These are phyloP conservation scores for Coccomyxa subellipsoidea DNA, from an alignment of 163 green algal genomes.

Conservation along the genomic window DNA sequence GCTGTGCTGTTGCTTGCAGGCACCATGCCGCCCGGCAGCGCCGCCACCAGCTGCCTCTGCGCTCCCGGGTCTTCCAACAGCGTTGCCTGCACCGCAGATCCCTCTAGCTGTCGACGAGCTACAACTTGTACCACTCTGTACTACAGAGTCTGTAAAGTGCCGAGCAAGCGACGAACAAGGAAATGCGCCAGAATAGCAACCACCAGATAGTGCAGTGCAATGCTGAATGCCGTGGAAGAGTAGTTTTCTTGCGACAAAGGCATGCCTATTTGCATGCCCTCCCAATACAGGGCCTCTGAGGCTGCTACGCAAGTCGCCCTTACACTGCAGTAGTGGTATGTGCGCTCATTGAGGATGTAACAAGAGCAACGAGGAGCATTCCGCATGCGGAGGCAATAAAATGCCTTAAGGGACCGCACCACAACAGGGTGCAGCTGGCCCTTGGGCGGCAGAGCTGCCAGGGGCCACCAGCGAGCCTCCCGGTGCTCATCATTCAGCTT, in stretches of 20 bases:
- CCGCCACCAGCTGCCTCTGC: neutral
- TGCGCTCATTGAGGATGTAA: no score
- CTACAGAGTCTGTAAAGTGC: neutral
- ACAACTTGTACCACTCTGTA: no score
- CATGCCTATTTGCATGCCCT: neutral
- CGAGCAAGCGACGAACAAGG: neutral
- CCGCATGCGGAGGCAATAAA: no score
- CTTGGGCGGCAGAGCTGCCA: neutral
- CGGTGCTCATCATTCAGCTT: constrained; percentile 72
- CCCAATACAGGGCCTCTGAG: no score
- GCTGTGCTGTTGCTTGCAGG: neutral
- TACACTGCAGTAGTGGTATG: no score
- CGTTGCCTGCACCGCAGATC: neutral
- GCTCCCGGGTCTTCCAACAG: neutral
- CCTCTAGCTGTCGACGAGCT: no score
- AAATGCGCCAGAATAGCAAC: neutral
- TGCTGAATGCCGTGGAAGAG: no score
- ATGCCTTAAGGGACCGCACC: no score
- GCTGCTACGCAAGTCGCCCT: no score
- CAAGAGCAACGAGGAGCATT: no score
- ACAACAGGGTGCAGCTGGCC: constrained; percentile 43
- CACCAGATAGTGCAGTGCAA: neutral
- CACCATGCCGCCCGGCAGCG: neutral
- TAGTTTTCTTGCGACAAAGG: neutral
- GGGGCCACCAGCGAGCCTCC: constrained; percentile 29